These are phyloP conservation scores for Lichtheimia hyalospora DNA, from an alignment of 371 early-diverging fungal genomes.

Conservation along the genomic window DNA sequence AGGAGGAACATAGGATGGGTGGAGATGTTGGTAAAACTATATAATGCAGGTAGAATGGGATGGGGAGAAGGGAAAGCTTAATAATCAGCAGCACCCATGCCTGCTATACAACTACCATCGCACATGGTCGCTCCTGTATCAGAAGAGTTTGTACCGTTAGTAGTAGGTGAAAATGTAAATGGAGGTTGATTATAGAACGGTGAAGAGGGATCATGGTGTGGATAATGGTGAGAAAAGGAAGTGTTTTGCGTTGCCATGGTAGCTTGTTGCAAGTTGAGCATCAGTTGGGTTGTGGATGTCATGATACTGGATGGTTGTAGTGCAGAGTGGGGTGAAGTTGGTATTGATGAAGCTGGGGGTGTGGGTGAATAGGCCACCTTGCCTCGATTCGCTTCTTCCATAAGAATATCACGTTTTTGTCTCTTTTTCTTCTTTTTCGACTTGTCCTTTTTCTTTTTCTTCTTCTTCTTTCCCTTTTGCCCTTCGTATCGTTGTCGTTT, in stretches of 20 bases:
- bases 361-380: conserved; percentile 8
- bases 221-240: not conserved
- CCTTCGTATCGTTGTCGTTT: conserved; percentile 77
- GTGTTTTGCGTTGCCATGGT: not conserved
- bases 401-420: not conserved
- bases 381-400: conserved; percentile 3
- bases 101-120: conserved; percentile 14
- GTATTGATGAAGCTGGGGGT: conserved; percentile 5
- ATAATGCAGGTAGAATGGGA: conserved; percentile 1
- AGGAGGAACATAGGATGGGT: not conserved
- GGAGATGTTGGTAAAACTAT: not conserved
- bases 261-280: conserved; percentile 12
- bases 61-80: not conserved
- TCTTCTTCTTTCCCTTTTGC: conserved; percentile 21
- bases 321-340: not conserved
- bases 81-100: conserved; percentile 13
- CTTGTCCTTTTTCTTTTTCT: conserved; percentile 15
- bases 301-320: conserved; percentile 2
- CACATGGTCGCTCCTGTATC: conserved; percentile 3
- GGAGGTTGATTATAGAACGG: conserved; percentile 1
- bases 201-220: not conserved
- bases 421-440: conserved; percentile 14
- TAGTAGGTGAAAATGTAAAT: conserved; percentile 3
- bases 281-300: conserved; percentile 9
- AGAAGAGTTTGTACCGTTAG: not conserved